Conservation (phyloP, 1,284 basidiomycete genomes). For the Rhodotorula sp. region DNA sequence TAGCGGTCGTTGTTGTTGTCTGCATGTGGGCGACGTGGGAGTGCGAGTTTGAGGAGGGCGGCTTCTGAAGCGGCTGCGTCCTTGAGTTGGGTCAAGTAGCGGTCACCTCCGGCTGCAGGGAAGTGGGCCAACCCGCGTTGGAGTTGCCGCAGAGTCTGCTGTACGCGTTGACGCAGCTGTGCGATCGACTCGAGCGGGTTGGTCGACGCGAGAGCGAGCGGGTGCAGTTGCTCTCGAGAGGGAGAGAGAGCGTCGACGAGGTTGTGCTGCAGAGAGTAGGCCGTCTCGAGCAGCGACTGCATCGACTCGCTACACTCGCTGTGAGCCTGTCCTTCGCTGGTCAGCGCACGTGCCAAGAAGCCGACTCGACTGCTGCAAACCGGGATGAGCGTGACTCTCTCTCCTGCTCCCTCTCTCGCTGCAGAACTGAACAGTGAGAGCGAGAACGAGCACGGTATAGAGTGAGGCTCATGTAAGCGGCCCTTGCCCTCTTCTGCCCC, state of each 20-base stretch:
- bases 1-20: background rate
- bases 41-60: too few relatives aligned
- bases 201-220: background rate
- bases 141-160: too few relatives aligned
- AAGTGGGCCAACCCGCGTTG: background rate
- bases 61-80: conserved; percentile 10
- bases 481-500: background rate
- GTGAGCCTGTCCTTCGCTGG: too few relatives aligned
- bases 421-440: too few relatives aligned
- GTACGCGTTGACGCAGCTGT: background rate
- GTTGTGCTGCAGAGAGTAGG: background rate
- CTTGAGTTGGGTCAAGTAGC: conserved; percentile 18
- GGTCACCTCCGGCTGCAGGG: conserved; percentile 2
- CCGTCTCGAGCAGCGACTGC: background rate
- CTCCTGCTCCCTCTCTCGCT: too few relatives aligned
- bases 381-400: too few relatives aligned
- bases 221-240: background rate
- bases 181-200: background rate
- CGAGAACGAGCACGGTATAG: too few relatives aligned
- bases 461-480: background rate
- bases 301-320: background rate
- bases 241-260: background rate
- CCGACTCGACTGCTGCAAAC: too few relatives aligned
- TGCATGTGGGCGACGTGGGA: too few relatives aligned
- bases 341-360: too few relatives aligned